These are phyloP conservation scores for Dipteronia dyeriana DNA, from an alignment of 345 rosid genomes.

Conservation along the genomic window DNA sequence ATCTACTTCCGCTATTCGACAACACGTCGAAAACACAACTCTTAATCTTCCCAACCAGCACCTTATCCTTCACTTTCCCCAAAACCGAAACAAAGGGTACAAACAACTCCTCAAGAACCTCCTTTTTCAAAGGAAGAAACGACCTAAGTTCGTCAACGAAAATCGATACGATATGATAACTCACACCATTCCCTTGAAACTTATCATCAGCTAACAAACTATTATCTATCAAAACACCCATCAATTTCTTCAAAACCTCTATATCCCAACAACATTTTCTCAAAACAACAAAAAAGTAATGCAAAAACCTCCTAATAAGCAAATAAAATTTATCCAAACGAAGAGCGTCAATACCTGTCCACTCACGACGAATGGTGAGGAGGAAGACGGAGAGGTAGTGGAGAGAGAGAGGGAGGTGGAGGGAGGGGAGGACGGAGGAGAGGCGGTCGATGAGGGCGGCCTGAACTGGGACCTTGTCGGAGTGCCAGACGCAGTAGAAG, in stretches of 20 bases:
- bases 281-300: conserved; percentile 44
- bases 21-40: conserved; percentile 68
- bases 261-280: conserved; percentile 63
- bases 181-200: conserved; percentile 73
- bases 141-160: conserved; percentile 74
- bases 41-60: conserved; percentile 70
- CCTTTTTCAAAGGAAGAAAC: conserved; percentile 61
- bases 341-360: conserved; percentile 82
- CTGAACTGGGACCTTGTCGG: conserved; percentile 77
- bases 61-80: conserved; percentile 66
- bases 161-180: conserved; percentile 71
- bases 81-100: conserved; percentile 47
- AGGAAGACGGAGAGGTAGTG: conserved; percentile 74
- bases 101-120: conserved; percentile 50
- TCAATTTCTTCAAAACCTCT: conserved; percentile 45
- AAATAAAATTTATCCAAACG: conserved; percentile 90
- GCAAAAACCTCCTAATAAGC: conserved; percentile 75
- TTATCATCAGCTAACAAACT: conserved; percentile 56
- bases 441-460: conserved; percentile 64
- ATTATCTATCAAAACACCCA: conserved; percentile 49
- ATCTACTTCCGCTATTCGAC: conserved; percentile 50
- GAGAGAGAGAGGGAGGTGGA: conserved; percentile 48
- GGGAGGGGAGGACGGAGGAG: conserved; percentile 51
- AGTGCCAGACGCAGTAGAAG: conserved; percentile 97
- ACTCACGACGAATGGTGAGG: conserved; percentile 92